These are phyloP conservation scores for Cokeromyces recurvatus DNA, from an alignment of 371 early-diverging fungal species.

Conservation along the genomic window DNA sequence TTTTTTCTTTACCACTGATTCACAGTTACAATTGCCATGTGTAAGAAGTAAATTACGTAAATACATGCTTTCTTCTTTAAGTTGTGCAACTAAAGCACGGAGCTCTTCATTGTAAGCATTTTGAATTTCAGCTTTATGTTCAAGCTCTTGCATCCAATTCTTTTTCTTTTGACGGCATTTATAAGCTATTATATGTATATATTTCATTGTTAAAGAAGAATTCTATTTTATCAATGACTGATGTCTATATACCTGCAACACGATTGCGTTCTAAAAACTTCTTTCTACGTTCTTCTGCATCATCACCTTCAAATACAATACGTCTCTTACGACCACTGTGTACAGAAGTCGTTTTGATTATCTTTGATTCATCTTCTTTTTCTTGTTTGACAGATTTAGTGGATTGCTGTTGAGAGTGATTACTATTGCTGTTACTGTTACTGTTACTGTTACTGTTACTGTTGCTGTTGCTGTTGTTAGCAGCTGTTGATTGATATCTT, in stretches of 20 bases:
- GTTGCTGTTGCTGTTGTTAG: no score
- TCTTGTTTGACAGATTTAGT: background rate
- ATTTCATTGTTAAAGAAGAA: no score
- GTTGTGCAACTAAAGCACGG: constrained; percentile 39
- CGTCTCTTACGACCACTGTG: constrained; percentile 29
- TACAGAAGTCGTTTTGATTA: background rate
- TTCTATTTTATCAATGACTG: background rate
- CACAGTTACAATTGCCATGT: constrained; percentile 55
- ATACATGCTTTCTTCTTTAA: constrained; percentile 65
- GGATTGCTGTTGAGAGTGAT: background rate
- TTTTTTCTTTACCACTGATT: no score
- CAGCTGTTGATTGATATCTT: no score
- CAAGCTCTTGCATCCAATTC: constrained; percentile 66
- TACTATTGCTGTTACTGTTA: background rate
- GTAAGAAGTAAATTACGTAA: constrained; percentile 60
- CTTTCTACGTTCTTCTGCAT: constrained; percentile 27
- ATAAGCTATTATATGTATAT: constrained; percentile 52
- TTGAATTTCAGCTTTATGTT: constrained; percentile 49
- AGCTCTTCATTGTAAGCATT: constrained; percentile 55
- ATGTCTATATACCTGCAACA: constrained; percentile 44
- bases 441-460: background rate
- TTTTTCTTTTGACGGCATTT: constrained; percentile 82
- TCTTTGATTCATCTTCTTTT: no score
- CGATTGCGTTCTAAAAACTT: constrained; percentile 64
- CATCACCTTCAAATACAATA: constrained; percentile 32